Percentiles rank a stretch among this genome's conserved stretches.
phyloP scores from a whole-genome alignment of 2,329 filamentous ascomycete genomes.

The Microsporum ferrugineum region DNA sequence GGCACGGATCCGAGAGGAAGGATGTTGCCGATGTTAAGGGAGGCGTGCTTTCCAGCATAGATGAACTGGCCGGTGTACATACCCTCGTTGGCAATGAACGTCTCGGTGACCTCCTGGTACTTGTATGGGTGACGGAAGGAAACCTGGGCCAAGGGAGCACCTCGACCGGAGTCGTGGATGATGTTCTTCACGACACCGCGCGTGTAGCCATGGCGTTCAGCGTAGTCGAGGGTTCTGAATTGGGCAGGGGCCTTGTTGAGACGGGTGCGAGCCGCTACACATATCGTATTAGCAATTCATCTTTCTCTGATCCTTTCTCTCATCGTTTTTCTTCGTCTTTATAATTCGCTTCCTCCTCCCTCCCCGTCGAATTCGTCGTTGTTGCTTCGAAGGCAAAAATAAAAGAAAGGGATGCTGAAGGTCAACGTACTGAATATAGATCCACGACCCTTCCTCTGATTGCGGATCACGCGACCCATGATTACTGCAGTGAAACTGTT shows the following conservation, averaged over 20 bases:
- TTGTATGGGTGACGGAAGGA: constrained; percentile 96
- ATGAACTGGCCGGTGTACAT: constrained; percentile 99
- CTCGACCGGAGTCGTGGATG: constrained; percentile 96
- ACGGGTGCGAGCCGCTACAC: constrained; percentile 64
- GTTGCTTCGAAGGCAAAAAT: constrained; percentile 6
- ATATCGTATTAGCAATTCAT: neutral
- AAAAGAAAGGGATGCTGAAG: constrained; percentile 17
- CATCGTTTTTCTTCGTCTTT: neutral
- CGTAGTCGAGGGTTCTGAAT: constrained; percentile 93
- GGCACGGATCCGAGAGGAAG: constrained; percentile 88
- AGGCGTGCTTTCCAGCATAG: constrained; percentile 99
- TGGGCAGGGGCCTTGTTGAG: constrained; percentile 91
- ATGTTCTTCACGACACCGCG: constrained; percentile 98
- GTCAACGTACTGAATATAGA: constrained; percentile 59
- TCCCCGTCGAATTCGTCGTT: constrained; percentile 13
- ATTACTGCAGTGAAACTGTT: constrained; percentile 25
- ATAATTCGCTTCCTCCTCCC: constrained; percentile 7
- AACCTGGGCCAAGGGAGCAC: constrained; percentile 94
- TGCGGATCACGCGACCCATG: constrained; percentile 62
- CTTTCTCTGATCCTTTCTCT: neutral
- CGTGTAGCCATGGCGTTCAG: constrained; percentile 95
- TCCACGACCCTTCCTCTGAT: constrained; percentile 67
- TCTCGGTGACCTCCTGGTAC: constrained; percentile 96
- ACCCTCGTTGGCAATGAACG: constrained; percentile 99
- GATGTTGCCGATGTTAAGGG: constrained; percentile 93